Conservation (phyloP, 2,329 filamentous ascomycete genomes). For the Beauveria sp. region DNA sequence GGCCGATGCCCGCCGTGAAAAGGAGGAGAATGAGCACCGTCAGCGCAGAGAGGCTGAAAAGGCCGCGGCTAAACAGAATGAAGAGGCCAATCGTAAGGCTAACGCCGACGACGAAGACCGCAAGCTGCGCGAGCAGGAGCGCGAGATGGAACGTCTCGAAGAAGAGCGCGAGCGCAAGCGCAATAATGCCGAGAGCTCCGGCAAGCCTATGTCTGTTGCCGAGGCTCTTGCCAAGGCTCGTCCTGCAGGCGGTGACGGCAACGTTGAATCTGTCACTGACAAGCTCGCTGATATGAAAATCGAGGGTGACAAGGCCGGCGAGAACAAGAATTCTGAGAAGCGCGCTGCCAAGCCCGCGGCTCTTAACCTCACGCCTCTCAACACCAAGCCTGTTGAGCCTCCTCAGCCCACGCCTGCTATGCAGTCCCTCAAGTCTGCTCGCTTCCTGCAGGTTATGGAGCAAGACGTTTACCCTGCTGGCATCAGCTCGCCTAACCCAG, state of each 20-base stretch:
- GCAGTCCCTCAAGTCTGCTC: conserved; percentile 84
- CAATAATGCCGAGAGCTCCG: conserved; percentile 40
- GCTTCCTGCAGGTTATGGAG: conserved; percentile 74
- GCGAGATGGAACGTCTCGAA: conserved; percentile 64
- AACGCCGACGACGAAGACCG: conserved; percentile 51
- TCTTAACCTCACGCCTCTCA: conserved; percentile 76
- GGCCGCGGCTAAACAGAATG: conserved; percentile 41
- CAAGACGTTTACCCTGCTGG: conserved; percentile 75
- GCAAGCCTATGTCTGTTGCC: conserved; percentile 38
- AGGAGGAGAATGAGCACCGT: conserved; percentile 36
- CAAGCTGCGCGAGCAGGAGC: conserved; percentile 64
- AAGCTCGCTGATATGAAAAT: conserved; percentile 48
- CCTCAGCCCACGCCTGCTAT: conserved; percentile 90
- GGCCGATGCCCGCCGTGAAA: conserved; percentile 42
- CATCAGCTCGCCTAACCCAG: conserved; percentile 84
- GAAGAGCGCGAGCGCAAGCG: conserved; percentile 59
- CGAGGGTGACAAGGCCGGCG: conserved; percentile 39
- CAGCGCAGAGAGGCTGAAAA: conserved; percentile 41
- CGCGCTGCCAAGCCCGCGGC: conserved; percentile 68
- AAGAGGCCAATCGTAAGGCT: conserved; percentile 33
- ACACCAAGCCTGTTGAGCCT: conserved; percentile 79
- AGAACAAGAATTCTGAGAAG: conserved; percentile 49
- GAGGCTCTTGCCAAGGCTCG: conserved; percentile 40
- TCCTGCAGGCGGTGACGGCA: conserved; percentile 32
- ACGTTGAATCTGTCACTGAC: conserved; percentile 32